Evolutionary conservation across 371 early-diverging fungal species (phyloP), one percentile per base, ranked within the genome.

Genomic region (Syncephalis plumigaleata): DNA sequence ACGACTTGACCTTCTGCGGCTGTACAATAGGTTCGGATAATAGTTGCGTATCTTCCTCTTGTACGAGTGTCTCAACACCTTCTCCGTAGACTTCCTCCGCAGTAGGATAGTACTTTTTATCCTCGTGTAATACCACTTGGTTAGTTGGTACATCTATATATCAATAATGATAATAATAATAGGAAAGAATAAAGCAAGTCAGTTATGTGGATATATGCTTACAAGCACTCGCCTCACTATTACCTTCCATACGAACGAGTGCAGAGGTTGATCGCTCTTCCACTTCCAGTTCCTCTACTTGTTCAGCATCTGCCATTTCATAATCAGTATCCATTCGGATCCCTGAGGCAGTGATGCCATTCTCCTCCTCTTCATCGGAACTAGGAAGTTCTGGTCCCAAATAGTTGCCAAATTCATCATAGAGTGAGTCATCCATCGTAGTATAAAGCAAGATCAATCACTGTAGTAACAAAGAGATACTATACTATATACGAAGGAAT

Each of bases 341-440:
- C 36, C 55, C 59, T 37, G 52, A 50, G 56, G 39, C 47, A 54
- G 44, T 50, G 22, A 49, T 44, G 39, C 42, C 47, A 45, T 63
- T 53, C 22, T 68, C 70, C n/a, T 66, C 66, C 44, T 77, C 77
- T 40, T 78, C 75, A 40, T 76, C 76, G 7, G 70, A 72, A 16
- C 73, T 73, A 26, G 68, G 71, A 49, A 92, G 69, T 48, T 94
- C 93, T 26, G 94, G 91, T 22, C 96, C 98, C 58, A 97, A 81
- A 67, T 94, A 95, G 71, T 97, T 97, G 57, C 98, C 95, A 66
- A 92, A 95, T 64, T 94, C 95, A 68, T 94, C 95, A 58, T 91
- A 94, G 21, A 18, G 16, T 16, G 40, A 40, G 40, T 40, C 31
- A 31, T 31, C 31, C 31, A 31, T 31, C 7, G 31, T 31, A 31